A percentile compares a stretch with the other conserved stretches of the same genome.
These are phyloP conservation scores for Aspergillus saccharolyticus DNA, from an alignment of 495 filamentous ascomycete genomes.

Conservation along the genomic window DNA sequence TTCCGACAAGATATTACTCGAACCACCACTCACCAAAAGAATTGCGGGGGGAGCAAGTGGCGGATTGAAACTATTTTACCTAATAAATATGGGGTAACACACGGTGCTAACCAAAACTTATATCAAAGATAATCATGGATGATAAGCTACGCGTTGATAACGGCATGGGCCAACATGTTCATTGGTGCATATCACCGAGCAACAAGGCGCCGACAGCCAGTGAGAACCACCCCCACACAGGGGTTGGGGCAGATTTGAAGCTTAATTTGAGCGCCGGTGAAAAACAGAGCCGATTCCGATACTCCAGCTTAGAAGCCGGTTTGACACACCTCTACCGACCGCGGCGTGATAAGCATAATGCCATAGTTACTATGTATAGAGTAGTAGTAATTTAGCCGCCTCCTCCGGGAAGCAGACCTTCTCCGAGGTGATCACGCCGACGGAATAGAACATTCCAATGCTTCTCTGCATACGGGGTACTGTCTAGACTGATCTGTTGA, in stretches of 20 bases:
- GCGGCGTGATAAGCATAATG: background rate
- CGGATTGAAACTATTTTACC: constrained; percentile 12
- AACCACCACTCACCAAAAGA: too few species aligned
- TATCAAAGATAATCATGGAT: background rate
- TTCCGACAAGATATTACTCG: too few species aligned
- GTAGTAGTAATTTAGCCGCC: too few species aligned
- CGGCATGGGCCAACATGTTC: background rate
- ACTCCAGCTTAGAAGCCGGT: background rate
- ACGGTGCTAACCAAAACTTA: background rate
- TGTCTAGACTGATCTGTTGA: too few species aligned
- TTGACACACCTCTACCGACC: too few species aligned
- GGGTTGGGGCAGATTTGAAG: background rate
- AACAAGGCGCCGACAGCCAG: constrained; percentile 6
- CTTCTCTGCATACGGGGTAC: background rate
- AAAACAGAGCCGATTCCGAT: background rate
- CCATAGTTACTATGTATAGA: too few species aligned
- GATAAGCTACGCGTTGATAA: background rate
- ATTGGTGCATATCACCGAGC: constrained; percentile 9
- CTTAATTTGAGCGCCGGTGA: background rate
- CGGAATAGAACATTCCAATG: background rate
- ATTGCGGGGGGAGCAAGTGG: constrained; percentile 9
- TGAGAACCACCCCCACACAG: background rate
- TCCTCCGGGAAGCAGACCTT: background rate
- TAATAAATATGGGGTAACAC: constrained; percentile 28
- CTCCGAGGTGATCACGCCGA: too few species aligned